Conservation (phyloP, 164 flowering plant genomes). For the Vitis cinerea region DNA sequence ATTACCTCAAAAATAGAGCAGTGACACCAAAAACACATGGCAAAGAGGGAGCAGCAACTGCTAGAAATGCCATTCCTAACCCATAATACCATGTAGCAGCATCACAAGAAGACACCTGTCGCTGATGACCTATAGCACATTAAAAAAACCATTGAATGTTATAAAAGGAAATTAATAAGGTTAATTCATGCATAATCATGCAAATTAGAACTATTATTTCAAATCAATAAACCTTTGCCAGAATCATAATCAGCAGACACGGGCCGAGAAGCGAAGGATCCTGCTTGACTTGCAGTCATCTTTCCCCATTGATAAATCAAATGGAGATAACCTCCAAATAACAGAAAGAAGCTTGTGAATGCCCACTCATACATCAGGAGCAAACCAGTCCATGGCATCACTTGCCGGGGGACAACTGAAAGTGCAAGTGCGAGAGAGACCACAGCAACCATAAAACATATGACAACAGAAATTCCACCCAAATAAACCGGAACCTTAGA, state of each 20-base stretch:
- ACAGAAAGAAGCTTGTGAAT: conserved; percentile 55
- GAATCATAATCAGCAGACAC: conserved; percentile 60
- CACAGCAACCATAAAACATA: conserved; percentile 61
- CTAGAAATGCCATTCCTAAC: conserved; percentile 80
- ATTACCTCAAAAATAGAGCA: conserved; percentile 82
- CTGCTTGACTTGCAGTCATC: conserved; percentile 43
- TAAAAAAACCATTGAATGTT: conserved; percentile 6
- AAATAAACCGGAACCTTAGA: conserved; percentile 66
- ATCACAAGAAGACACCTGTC: conserved; percentile 60
- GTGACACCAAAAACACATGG: conserved; percentile 84
- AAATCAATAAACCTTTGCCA: conserved; percentile 64
- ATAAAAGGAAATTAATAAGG: neutral
- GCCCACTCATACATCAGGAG: conserved; percentile 92
- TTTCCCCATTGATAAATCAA: conserved; percentile 70
- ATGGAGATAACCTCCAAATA: conserved; percentile 76
- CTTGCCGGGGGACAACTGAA: conserved; percentile 83
- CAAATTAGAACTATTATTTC: neutral
- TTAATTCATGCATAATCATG: neutral
- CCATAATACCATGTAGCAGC: conserved; percentile 61
- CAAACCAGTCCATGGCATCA: conserved; percentile 97
- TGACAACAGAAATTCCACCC: conserved; percentile 64
- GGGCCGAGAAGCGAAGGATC: conserved; percentile 36
- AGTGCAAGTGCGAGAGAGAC: conserved; percentile 62
- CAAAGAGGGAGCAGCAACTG: conserved; percentile 64
- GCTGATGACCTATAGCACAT: conserved; percentile 69